Base-by-base conservation (phyloP, 768 basidiomycete genomes). In the Pleurotus giganteus region DNA sequence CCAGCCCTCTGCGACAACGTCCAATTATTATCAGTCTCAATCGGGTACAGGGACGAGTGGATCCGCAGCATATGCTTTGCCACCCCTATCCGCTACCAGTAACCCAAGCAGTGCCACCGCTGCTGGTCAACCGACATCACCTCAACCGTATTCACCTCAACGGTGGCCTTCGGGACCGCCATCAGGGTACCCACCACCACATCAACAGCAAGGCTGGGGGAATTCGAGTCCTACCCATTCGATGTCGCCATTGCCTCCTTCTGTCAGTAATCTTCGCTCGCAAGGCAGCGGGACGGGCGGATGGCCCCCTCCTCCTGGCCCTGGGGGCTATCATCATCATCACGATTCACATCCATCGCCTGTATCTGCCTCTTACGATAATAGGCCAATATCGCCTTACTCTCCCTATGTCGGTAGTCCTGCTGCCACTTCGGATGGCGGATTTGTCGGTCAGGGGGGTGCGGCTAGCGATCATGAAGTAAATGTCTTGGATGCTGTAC, bases 401-500 rank as follows among this genome's bases (percentile, higher is more conserved):
- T 58, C 63, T 51, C 60, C 60, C 59, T 64, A 61, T 57, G 63
- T 64, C 28, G 46, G 46, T 7, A 51, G 49, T 24, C 49, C 49
- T 51, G 49, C 34, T 24, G 49, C 29, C 15, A 41, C 39, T n/a
- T 41, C 39, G 39, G 46, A 47, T 47, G 31, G 29, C 13, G 49
- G 49, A 24, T 34, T 23, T 15, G 32, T 32, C 19, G 49, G 49
- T 4, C 29, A 51, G n/a, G 34, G 31, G 31, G 32, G 49, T 31
- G 46, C 21, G 19, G 49, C 32, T 8, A 28, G 44, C 21, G 49
- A 32, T 9, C 21, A 32, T 11, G 49, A 37, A 7, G 29, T 32
- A 13, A 29, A 29, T n/a, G 62, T 23, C 19, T 13, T 37, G 57
- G 83, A 79, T 60, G 69, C 74, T 43, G 86, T 80, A 12, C 86